Evolutionary conservation across 495 filamentous ascomycete genomes (phyloP).

Genomic region (Hypomontagnella submonticulosa): DNA sequence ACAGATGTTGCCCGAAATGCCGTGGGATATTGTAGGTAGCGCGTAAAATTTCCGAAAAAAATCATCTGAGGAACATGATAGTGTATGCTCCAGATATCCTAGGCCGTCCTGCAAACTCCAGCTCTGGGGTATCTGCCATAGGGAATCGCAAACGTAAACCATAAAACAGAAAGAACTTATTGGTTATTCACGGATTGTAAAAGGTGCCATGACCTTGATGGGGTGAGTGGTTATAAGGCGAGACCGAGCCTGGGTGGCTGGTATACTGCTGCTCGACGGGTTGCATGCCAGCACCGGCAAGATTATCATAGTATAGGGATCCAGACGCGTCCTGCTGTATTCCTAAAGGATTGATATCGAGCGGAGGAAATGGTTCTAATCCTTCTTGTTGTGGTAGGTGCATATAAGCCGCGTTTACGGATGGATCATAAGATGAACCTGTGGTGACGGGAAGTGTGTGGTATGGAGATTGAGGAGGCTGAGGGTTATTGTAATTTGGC

Average conservation of each 20-base stretch:
- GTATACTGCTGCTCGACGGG: constrained; percentile 50
- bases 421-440: constrained; percentile 24
- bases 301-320: constrained; percentile 41
- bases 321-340: constrained; percentile 52
- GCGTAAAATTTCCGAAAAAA: constrained; percentile 11
- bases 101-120: constrained; percentile 29
- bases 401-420: constrained; percentile 12
- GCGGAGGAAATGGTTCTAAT: constrained; percentile 51
- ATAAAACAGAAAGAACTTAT: constrained; percentile 25
- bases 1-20: constrained; percentile 27
- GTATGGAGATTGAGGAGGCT: constrained; percentile 39
- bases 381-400: constrained; percentile 34
- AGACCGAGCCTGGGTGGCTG: constrained; percentile 54
- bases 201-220: constrained; percentile 52
- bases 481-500: constrained; percentile 37
- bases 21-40: constrained; percentile 29
- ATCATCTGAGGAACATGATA: constrained; percentile 5
- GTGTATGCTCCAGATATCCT: constrained; percentile 2
- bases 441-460: constrained; percentile 38
- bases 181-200: constrained; percentile 44
- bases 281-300: constrained; percentile 46
- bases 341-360: constrained; percentile 51
- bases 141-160: constrained; percentile 36
- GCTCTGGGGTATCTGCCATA: constrained; percentile 34
- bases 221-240: constrained; percentile 57